phyloP scores from a whole-genome alignment of 192 early-diverging fungal genomes.

The Fimicolochytrium jonesii region DNA sequence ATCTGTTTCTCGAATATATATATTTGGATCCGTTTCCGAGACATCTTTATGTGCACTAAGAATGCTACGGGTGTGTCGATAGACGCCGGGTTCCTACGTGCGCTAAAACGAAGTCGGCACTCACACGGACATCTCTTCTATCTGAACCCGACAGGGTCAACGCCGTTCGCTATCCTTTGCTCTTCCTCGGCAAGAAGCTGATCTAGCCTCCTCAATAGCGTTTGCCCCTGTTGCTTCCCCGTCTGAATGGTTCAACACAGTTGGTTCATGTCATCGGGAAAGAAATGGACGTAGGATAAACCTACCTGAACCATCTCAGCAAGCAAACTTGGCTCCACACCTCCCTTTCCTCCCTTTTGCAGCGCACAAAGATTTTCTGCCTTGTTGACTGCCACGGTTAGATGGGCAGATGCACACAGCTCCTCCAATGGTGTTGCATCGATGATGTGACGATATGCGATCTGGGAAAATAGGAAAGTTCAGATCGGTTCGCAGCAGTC shows the following conservation, averaged over 20 bases:
- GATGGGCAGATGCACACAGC: slow-evolving; percentile 70
- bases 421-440: slow-evolving; percentile 92
- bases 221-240: slow-evolving; percentile 18
- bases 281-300: neutral
- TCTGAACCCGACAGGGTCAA: slow-evolving; percentile 19
- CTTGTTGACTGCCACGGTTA: slow-evolving; percentile 79
- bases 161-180: slow-evolving; percentile 8
- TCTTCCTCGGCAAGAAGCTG: slow-evolving; percentile 21
- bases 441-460: slow-evolving; percentile 76
- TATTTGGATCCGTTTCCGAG: no score
- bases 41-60: no score
- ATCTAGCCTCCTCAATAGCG: slow-evolving; percentile 17
- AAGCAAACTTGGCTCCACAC: slow-evolving; percentile 71
- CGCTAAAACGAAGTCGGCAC: no score
- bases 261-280: no score
- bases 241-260: slow-evolving; percentile 1
- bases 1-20: no score
- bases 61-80: no score
- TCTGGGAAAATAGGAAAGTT: slow-evolving; percentile 42
- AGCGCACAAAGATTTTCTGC: slow-evolving; percentile 77
- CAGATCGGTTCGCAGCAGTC: neutral
- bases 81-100: no score
- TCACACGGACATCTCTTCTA: no score
- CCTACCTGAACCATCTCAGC: slow-evolving; percentile 70
- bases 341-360: slow-evolving; percentile 75